Evolutionary conservation across 108 stramenopile species (phyloP), one percentile per base, ranked within the genome.

Genomic region (Nitzschia sp.): DNA sequence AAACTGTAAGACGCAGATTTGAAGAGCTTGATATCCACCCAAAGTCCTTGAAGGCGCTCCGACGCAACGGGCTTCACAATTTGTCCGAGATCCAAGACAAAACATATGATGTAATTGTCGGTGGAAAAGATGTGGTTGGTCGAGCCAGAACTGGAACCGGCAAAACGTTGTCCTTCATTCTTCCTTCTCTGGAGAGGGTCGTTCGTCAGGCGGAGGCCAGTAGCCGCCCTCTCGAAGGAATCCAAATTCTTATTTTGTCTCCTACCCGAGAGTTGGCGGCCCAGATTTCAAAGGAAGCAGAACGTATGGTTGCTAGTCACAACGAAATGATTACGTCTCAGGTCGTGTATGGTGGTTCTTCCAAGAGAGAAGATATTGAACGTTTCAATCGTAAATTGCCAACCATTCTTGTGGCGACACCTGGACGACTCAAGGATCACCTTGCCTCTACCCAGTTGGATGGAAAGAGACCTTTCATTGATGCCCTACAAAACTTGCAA

Each of bases 81-180:
- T 88, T 96, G 87, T 97, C 98, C 7, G 84, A 96, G 63, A 89
- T 99, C 60, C 98, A 99, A 80, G 71, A 71, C 19, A 68, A 84
- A 29, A 84, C 95, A 22, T 91, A 87, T 56, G 85, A 84, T 44
- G 82, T 75, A 3, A 87, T 87, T 15, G 25, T 74, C 0, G 42
- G 67, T 19, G 88, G 88, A 9, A 65, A 71, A 21, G 84, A 97
- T 80, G 74, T 97, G 3, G 67, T 98, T 21, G 96, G 86, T 15
- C 77, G 96, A 60, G 93, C 97, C 20, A 82, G 95, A 50, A 99
- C 99, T 0, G 99, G 99, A 17, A 89, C 89, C 0, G 92, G 99
- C 48, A 99, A 99, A 83, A 99, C 99, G n/a, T 75, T 99, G 17
- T 97, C 98, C 7, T 98, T 98, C 77, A 91, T 96, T 21, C 73